Conservation (phyloP, 2,329 filamentous ascomycete species). For the Mariannaea sp. region DNA sequence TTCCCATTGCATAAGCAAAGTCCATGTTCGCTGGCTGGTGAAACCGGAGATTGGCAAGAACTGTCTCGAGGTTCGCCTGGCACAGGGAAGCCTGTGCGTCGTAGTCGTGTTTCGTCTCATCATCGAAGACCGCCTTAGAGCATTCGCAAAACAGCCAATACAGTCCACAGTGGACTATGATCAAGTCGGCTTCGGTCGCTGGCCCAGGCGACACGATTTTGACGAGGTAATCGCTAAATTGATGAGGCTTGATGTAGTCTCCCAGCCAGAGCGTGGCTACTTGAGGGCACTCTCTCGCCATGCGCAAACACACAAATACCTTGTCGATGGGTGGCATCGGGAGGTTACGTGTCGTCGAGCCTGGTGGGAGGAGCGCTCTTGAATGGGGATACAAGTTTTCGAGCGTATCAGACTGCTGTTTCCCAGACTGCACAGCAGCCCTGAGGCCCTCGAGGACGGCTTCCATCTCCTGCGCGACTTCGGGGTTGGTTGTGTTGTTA, state of each 20-base stretch:
- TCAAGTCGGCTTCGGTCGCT: conserved; percentile 22
- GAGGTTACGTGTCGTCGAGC: neutral
- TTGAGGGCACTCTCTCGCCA: neutral
- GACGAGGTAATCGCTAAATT: conserved; percentile 26
- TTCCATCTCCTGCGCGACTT: conserved; percentile 26
- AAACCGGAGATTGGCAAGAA: conserved; percentile 25
- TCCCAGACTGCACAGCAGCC: conserved; percentile 12
- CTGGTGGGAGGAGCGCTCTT: neutral
- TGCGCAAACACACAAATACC: neutral
- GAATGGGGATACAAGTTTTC: neutral
- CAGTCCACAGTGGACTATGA: conserved; percentile 26
- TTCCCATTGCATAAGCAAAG: conserved; percentile 18
- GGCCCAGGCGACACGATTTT: conserved; percentile 24
- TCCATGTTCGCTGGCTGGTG: conserved; percentile 22
- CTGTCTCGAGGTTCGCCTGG: conserved; percentile 25
- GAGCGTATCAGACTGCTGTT: conserved; percentile 3
- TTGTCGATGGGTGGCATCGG: neutral
- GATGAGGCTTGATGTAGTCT: conserved; percentile 7
- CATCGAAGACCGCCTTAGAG: conserved; percentile 9
- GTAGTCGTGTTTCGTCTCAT: conserved; percentile 10
- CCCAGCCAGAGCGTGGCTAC: conserved; percentile 14
- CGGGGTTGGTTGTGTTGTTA: conserved; percentile 8
- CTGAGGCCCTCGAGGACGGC: conserved; percentile 18
- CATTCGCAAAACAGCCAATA: conserved; percentile 29
- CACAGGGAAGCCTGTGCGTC: conserved; percentile 20